phyloP scores from a whole-genome alignment of 768 basidiomycete species.

The Termitomyces sp. region DNA sequence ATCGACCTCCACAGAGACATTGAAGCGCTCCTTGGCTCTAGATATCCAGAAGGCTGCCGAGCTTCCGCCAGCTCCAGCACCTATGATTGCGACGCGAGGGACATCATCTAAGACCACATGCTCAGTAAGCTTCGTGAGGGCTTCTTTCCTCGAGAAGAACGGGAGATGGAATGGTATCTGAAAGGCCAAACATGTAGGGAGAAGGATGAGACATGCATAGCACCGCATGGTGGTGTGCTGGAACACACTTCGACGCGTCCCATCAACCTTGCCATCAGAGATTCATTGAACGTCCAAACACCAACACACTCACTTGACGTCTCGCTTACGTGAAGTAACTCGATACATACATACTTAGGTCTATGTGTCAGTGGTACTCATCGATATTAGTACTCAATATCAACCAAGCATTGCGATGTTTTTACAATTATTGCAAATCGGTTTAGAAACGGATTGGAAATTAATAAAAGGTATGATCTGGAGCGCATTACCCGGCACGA shows the following conservation, averaged over 20 bases:
- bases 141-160: slow-evolving; percentile 38
- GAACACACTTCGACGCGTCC: slow-evolving; percentile 12
- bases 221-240: slow-evolving; percentile 14
- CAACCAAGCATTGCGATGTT: no score
- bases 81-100: slow-evolving; percentile 77
- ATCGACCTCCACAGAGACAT: slow-evolving; percentile 70
- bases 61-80: slow-evolving; percentile 84
- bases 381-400: no score
- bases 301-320: background rate
- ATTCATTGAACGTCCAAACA: background rate
- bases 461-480: no score
- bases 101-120: slow-evolving; percentile 15
- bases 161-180: slow-evolving; percentile 53
- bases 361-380: no score
- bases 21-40: slow-evolving; percentile 67
- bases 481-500: no score
- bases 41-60: slow-evolving; percentile 83
- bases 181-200: slow-evolving; percentile 30
- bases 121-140: slow-evolving; percentile 12
- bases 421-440: no score
- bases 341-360: no score
- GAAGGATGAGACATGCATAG: slow-evolving; percentile 21
- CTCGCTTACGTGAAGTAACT: no score
- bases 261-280: slow-evolving; percentile 12
- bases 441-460: no score